Percentiles rank a stretch among this genome's conserved stretches.
phyloP scores from a whole-genome alignment of 2,329 filamentous ascomycete species.

The Paraphaeosphaeria sporulosa region DNA sequence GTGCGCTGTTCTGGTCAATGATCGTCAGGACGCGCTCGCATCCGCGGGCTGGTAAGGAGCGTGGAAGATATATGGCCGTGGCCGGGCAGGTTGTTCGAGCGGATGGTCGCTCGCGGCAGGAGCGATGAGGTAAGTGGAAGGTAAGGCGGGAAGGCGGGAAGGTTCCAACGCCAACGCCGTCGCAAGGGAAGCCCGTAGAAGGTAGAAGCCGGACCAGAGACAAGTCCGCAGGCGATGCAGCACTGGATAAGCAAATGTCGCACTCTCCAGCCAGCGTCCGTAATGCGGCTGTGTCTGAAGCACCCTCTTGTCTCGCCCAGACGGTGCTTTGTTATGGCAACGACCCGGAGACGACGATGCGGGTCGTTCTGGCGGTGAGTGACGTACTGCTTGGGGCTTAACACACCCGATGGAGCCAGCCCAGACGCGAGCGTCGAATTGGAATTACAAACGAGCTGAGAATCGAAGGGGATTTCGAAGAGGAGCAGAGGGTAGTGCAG shows the following conservation, averaged over 20 bases:
- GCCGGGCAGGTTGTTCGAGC: slow-evolving; percentile 18
- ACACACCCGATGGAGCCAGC: slow-evolving; percentile 9
- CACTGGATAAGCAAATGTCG: slow-evolving; percentile 17
- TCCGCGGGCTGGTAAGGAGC: slow-evolving; percentile 14
- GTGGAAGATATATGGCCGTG: neutral
- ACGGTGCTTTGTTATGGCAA: slow-evolving; percentile 13
- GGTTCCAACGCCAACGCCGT: slow-evolving; percentile 9
- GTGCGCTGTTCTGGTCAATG: slow-evolving; percentile 7
- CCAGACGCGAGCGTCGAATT: neutral
- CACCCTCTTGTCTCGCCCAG: neutral
- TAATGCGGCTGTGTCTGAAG: neutral
- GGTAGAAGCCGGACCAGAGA: slow-evolving; percentile 19
- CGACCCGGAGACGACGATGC: slow-evolving; percentile 8
- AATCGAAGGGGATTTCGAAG: neutral
- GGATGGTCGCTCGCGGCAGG: slow-evolving; percentile 14
- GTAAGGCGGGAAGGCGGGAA: slow-evolving; percentile 16
- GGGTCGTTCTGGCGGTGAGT: slow-evolving; percentile 15
- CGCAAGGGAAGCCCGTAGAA: slow-evolving; percentile 29
- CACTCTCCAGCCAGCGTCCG: neutral
- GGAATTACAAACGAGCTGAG: neutral
- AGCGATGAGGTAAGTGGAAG: slow-evolving; percentile 10
- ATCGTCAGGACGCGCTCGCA: slow-evolving; percentile 11
- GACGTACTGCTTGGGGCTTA: slow-evolving; percentile 7
- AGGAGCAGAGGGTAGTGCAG: neutral
- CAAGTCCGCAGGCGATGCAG: slow-evolving; percentile 10